phyloP scores from a whole-genome alignment of 768 basidiomycete genomes.

The Suillus subluteus region DNA sequence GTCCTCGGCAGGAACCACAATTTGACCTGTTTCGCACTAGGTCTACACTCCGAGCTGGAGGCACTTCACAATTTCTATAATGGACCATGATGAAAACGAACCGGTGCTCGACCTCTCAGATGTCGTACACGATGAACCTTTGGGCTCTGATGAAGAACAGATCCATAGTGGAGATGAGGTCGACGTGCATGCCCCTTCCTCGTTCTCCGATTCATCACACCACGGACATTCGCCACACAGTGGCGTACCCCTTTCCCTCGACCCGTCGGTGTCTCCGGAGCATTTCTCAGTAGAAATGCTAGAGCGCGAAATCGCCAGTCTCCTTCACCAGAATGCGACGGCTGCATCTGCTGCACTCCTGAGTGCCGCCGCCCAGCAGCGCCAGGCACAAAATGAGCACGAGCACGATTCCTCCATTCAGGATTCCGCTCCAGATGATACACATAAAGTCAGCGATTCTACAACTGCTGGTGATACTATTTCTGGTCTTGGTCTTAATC shows the following conservation, averaged over 20 bases:
- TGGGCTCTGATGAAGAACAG: constrained; percentile 57
- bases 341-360: constrained; percentile 67
- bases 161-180: constrained; percentile 32
- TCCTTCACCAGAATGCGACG: constrained; percentile 76
- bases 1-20: neutral
- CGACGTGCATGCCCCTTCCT: constrained; percentile 34
- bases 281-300: constrained; percentile 72
- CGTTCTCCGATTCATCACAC: constrained; percentile 25
- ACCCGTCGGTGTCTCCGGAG: constrained; percentile 44
- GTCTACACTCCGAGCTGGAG: neutral
- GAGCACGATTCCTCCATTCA: constrained; percentile 38
- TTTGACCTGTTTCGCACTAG: neutral
- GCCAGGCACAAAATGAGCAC: constrained; percentile 48
- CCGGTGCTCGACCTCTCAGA: constrained; percentile 77
- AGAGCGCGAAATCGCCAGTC: constrained; percentile 75
- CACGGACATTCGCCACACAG: constrained; percentile 22
- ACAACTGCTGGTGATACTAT: constrained; percentile 17
- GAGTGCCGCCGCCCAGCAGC: constrained; percentile 69
- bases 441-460: constrained; percentile 13
- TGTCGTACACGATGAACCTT: constrained; percentile 80
- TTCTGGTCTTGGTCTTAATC: constrained; percentile 53
- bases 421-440: constrained; percentile 27
- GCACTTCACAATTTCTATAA: constrained; percentile 26
- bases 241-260: constrained; percentile 41
- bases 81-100: constrained; percentile 60